A percentile compares a stretch with the other conserved stretches of the same genome.
Evolutionary conservation across 208 protist species (phyloP).

Genomic region (Leishmania arabica): DNA sequence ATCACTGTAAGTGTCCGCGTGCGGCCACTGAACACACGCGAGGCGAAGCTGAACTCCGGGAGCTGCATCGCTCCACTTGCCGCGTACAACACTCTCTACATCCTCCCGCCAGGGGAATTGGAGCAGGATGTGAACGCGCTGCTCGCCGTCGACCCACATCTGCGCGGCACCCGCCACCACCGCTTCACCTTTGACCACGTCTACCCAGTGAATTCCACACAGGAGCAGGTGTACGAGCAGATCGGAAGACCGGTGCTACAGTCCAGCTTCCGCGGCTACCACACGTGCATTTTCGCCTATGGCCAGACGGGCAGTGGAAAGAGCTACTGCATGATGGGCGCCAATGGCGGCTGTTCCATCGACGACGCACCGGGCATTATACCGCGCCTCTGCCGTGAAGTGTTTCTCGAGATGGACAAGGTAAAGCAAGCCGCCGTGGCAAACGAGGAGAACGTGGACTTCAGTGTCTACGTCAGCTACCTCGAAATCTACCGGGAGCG

Average conservation of each 20-base stretch:
- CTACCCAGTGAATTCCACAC: slow-evolving; percentile 53
- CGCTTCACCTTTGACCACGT: slow-evolving; percentile 84
- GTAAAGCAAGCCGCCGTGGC: slow-evolving; percentile 13
- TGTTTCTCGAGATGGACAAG: slow-evolving; percentile 67
- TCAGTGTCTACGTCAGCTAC: slow-evolving; percentile 84
- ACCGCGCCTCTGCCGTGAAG: slow-evolving; percentile 64
- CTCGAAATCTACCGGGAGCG: slow-evolving; percentile 93
- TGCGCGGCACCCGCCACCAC: slow-evolving; percentile 27
- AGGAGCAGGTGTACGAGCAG: slow-evolving; percentile 88
- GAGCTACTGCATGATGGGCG: slow-evolving; percentile 91
- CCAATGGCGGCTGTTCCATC: slow-evolving; percentile 58
- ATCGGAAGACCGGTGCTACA: slow-evolving; percentile 84
- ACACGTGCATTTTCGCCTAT: slow-evolving; percentile 94
- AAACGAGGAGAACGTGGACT: slow-evolving; percentile 43
- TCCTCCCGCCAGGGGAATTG: slow-evolving; percentile 27
- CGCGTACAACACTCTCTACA: slow-evolving; percentile 52
- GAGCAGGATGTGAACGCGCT: slow-evolving; percentile 12
- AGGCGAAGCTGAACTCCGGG: slow-evolving; percentile 29
- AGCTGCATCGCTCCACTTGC: slow-evolving; percentile 42
- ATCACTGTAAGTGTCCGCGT: slow-evolving; percentile 83
- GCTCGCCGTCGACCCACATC: slow-evolving; percentile 10
- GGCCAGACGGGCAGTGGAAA: slow-evolving; percentile 92
- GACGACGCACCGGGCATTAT: slow-evolving; percentile 81
- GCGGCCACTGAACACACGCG: slow-evolving; percentile 62
- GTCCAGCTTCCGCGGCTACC: slow-evolving; percentile 86